Conservation (phyloP, 768 basidiomycete genomes). For the Trametopsis cervina region DNA sequence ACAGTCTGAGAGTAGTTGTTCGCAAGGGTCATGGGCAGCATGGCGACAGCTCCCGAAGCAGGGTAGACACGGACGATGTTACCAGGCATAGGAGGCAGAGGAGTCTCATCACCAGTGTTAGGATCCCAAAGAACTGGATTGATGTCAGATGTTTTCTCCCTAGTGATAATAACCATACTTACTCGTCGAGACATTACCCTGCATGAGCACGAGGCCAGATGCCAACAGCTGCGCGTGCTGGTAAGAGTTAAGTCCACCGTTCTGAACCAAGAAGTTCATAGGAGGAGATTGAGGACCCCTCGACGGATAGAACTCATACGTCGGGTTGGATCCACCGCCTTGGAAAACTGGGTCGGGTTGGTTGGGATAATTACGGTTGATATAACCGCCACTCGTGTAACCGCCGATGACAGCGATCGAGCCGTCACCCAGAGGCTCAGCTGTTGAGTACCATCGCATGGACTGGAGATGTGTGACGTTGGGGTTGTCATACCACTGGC, state of each 20-base stretch:
- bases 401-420: conserved; percentile 76
- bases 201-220: conserved; percentile 73
- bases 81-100: conserved; percentile 67
- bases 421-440: conserved; percentile 72
- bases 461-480: conserved; percentile 57
- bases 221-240: conserved; percentile 69
- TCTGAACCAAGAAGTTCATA: conserved; percentile 63
- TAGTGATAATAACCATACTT: conserved; percentile 20
- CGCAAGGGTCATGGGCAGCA: conserved; percentile 85
- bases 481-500: conserved; percentile 70
- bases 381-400: conserved; percentile 70
- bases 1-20: conserved; percentile 85
- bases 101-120: conserved; percentile 46
- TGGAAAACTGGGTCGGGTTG: conserved; percentile 46
- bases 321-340: conserved; percentile 73
- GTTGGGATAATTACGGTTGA: conserved; percentile 71
- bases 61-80: conserved; percentile 80
- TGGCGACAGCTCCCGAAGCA: conserved; percentile 79
- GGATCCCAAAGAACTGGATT: conserved; percentile 44
- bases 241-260: conserved; percentile 75
- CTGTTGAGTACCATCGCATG: conserved; percentile 72
- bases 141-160: too few species aligned
- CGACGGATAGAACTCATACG: conserved; percentile 77
- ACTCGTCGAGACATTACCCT: conserved; percentile 78
- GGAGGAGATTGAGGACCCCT: conserved; percentile 37